phyloP scores from a whole-genome alignment of 257 asterid species.

The Solanum commersonii region DNA sequence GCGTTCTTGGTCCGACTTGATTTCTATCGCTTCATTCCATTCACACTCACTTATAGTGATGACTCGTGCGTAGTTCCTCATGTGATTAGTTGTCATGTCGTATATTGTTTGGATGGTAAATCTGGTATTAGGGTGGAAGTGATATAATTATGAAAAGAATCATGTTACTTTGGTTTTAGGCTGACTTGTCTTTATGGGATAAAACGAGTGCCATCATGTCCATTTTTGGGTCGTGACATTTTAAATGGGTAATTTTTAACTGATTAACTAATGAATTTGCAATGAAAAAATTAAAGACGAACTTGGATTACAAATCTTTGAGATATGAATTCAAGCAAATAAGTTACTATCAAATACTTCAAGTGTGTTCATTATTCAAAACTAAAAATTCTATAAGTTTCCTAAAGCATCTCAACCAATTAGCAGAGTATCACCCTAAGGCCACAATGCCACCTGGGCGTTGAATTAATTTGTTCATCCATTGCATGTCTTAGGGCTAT shows the following conservation, averaged over 20 bases:
- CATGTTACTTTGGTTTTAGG: no score
- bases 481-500: background rate
- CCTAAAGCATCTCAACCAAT: background rate
- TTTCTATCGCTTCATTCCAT: no score
- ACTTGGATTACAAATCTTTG: background rate
- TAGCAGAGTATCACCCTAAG: background rate
- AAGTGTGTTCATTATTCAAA: background rate
- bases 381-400: background rate
- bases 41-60: no score
- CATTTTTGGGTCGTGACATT: no score
- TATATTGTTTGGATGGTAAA: no score
- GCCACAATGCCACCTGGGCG: background rate
- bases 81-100: no score
- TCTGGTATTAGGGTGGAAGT: no score
- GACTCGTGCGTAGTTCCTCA: no score
- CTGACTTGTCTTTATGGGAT: no score
- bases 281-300: background rate
- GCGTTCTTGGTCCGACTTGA: no score
- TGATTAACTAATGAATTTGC: background rate
- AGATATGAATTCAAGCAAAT: background rate
- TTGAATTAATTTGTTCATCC: background rate
- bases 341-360: background rate
- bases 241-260: background rate
- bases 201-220: no score
- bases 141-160: no score